Evolutionary conservation across 2,329 filamentous ascomycete species (phyloP), one percentile per base, ranked within the genome.

Genomic region (Pseudocercospora crystallina): DNA sequence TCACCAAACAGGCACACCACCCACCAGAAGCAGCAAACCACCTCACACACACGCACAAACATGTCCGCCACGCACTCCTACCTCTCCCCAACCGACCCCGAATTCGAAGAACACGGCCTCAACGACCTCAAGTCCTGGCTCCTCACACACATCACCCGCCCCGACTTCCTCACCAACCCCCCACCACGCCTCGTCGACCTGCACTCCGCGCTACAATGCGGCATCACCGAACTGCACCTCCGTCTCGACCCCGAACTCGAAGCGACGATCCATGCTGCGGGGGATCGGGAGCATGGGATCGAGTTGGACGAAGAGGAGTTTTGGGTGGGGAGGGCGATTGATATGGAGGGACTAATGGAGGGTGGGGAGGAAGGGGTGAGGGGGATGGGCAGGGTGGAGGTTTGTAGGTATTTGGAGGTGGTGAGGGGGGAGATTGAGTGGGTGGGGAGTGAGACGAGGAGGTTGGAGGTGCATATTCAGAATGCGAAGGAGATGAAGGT

Each of bases 201-300:
- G n/a, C 49, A 48, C 43, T 33, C 39, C 8, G 52, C 32, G 1
- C 35, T 58, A 2, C 34, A 43, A 13, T 30, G 40, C 32, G 55
- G 46, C 8, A 41, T 33, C n/a, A 41, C 26, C 29, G 52, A 58
- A 35, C 38, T 58, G 15, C 32, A 41, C 3, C 40, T 43, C 35
- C 26, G 35, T 8, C 43, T 58, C 15, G 56, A 59, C 29, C 56
- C 53, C 2, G 38, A 54, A 14, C 45, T 59, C 8, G 53, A 59
- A 17, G 33, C 35, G 14, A 14, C 39, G 13, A 17, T 43, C 33
- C 30, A 49, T 26, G 38, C 13, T 5, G 47, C 47, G 15, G 29
- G 31, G 7, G 51, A 59, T 13, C 7, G 17, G 4, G 37, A 52
- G 7, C 42, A 49, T 46, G 36, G 45, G 13, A 51, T 59, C 14